Base-by-base conservation (phyloP, 1,139 yeast species). In the Protomyces macrosporus region DNA sequence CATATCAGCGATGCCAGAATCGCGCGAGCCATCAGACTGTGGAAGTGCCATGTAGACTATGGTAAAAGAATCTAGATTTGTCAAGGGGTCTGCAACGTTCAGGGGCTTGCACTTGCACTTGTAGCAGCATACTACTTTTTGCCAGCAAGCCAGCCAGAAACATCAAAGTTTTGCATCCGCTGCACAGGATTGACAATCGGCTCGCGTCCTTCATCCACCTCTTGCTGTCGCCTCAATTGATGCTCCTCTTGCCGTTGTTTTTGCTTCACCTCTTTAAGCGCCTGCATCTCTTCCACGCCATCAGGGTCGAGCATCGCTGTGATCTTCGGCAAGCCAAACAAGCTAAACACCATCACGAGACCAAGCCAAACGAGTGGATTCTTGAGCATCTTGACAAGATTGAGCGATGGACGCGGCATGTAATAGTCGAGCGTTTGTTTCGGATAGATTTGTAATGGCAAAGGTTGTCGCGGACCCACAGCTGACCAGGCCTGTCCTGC, bases 131-230 rank as follows among this genome's bases (percentile, higher is more conserved):
- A 1, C 40, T 50, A 58, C 45, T 33, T 58, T 30, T 52, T 51
- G 10, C 62, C 62, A 58, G 62, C 62, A n/a, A 58, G 52, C 62
- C 62, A 58, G 6, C 62, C 62, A 52, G 56, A 51, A 23, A 58
- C 16, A n/a, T 58, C 62, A 50, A 58, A 51, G 36, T 58, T 58
- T 52, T 58, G 62, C 45, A 58, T 14, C 36, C 35, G 42, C 53
- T 58, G 56, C 9, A 58, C 62, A 5, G 55, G 52, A 16, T 58
- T 52, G 34, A 35, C 56, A 2, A 23, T 50, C 36, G 55, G 62
- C 36, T 32, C 35, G 3, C 30, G 33, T n/a, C 36, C 55, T 36
- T 39, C 56, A 14, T 52, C 60, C 23, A 23, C 23, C 23, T 23
- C 23, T 23, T 23, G 23, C 23, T 23, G 23, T 2, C 23, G 23